phyloP scores from a whole-genome alignment of 1,284 basidiomycete species.

The Puccinia horiana region DNA sequence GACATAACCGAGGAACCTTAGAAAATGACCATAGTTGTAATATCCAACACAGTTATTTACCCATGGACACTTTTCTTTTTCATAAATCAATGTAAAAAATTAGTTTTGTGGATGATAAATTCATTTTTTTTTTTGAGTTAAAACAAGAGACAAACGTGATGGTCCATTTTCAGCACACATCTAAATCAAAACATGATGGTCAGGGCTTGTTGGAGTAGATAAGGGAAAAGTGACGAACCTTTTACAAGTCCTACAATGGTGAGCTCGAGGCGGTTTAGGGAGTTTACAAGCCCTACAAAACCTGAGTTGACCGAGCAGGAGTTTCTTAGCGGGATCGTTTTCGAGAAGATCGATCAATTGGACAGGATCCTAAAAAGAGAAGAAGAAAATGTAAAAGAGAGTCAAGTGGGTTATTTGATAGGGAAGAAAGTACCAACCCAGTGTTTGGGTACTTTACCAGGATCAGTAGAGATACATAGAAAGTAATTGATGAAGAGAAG shows the following conservation, averaged over 20 bases:
- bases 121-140: neutral
- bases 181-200: constrained; percentile 1
- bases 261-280: constrained; percentile 57
- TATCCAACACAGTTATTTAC: constrained; percentile 47
- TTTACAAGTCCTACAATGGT: constrained; percentile 58
- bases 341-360: constrained; percentile 7
- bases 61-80: constrained; percentile 44
- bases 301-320: constrained; percentile 51
- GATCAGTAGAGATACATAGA: constrained; percentile 75
- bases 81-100: neutral
- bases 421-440: constrained; percentile 67
- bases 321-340: constrained; percentile 53
- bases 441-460: constrained; percentile 74
- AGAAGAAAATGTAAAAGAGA: neutral
- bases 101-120: neutral
- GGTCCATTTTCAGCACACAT: constrained; percentile 50
- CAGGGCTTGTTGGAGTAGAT: neutral
- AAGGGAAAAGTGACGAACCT: constrained; percentile 53
- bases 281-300: constrained; percentile 56
- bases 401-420: neutral
- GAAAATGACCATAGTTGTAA: constrained; percentile 49
- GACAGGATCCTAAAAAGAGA: constrained; percentile 22
- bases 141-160: constrained; percentile 44
- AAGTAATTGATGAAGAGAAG: constrained; percentile 85
- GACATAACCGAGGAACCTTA: constrained; percentile 42